phyloP scores from a whole-genome alignment of 352 stramenopile species.

The Pythium scleroteichum region DNA sequence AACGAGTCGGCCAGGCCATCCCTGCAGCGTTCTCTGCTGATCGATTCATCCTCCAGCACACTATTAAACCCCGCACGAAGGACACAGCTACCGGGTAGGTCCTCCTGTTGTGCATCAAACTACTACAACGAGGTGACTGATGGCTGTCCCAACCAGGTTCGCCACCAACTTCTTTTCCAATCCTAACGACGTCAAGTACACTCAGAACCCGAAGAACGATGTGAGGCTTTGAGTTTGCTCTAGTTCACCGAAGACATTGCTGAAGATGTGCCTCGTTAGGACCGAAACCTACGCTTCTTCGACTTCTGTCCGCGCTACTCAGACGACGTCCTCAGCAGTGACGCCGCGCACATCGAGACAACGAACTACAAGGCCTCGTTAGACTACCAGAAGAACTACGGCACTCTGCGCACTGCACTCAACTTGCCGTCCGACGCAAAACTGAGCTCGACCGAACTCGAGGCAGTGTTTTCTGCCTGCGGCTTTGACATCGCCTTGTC shows the following conservation, averaged over 20 bases:
- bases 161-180: slow-evolving; percentile 56
- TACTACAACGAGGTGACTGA: slow-evolving; percentile 28
- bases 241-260: background rate
- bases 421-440: slow-evolving; percentile 13
- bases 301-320: slow-evolving; percentile 57
- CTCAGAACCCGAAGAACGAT: slow-evolving; percentile 22
- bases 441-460: slow-evolving; percentile 13
- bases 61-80: slow-evolving; percentile 48
- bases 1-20: slow-evolving; percentile 9
- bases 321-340: slow-evolving; percentile 45
- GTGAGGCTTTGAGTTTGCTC: background rate
- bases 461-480: slow-evolving; percentile 15
- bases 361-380: slow-evolving; percentile 13
- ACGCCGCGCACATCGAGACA: slow-evolving; percentile 18
- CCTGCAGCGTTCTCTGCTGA: slow-evolving; percentile 33
- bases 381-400: slow-evolving; percentile 14
- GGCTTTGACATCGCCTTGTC: slow-evolving; percentile 22
- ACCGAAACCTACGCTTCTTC: slow-evolving; percentile 57
- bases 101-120: slow-evolving; percentile 19
- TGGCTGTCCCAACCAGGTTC: slow-evolving; percentile 16
- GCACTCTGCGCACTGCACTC: slow-evolving; percentile 14
- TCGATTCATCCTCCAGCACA: slow-evolving; percentile 56
- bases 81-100: slow-evolving; percentile 51
- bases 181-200: slow-evolving; percentile 40
- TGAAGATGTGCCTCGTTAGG: slow-evolving; percentile 19